Evolutionary conservation across 2,329 filamentous ascomycete genomes (phyloP), one percentile per base, ranked within the genome.

Genomic region (Rhynchosporium secalis): DNA sequence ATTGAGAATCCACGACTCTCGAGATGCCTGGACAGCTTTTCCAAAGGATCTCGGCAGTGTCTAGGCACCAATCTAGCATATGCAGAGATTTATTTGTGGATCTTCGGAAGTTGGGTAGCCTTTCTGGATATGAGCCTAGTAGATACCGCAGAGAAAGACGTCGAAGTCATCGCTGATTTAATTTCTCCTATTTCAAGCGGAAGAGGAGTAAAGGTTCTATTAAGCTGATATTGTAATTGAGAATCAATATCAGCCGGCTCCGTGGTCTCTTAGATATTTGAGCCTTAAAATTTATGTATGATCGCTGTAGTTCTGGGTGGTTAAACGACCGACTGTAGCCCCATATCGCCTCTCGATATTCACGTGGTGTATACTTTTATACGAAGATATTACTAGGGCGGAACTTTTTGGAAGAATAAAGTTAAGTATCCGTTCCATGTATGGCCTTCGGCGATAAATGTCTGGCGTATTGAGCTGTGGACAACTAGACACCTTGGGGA

Each of bases 1-100:
- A 62, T 79, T 5, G 69, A 70, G 1, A 71, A 71, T 5, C 74
- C 73, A 40, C 47, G 29, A 6, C 70, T 73, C 8, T 76, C 79
- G 3, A 72, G 71, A n/a, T 73, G 71, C 45, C 73, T 79, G 51
- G 70, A 79, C 8, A 40, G 47, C 15, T 62, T 60, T 33, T 40
- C 26, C 7, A 56, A 43, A 13, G 63, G 65, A 1, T 40, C 46
- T 10, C 48, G 65, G 13, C 31, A 51, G 8, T 67, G 65, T 47
- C 5, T 64, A 5, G 63, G 56, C 15, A 62, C 60, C 13, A 63
- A 63, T 41, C 36, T 66, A 3, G 64, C 64, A 1, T 62, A 46
- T 12, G 62, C 62, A 29, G 64, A 64, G 47, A 2, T 62, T 4
- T 64, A 64, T 58, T 41, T 64, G 2, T 41, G 47, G 31, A 5